Evolutionary conservation across 2,329 filamentous ascomycete genomes (phyloP).

Genomic region (Hypoxylon sp.): DNA sequence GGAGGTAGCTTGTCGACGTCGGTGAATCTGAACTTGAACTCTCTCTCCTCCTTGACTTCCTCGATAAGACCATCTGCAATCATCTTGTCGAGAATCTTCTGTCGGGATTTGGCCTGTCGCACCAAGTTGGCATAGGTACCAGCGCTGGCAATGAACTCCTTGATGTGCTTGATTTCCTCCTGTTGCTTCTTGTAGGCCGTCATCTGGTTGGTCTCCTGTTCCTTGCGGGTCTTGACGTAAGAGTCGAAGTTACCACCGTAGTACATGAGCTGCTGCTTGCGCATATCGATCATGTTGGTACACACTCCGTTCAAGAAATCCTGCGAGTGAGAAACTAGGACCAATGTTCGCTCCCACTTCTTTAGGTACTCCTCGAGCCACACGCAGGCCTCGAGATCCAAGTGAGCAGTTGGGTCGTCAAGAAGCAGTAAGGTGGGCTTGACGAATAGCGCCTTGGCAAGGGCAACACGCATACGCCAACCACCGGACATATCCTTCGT

Average conservation of each 20-base stretch:
- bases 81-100: conserved; percentile 99
- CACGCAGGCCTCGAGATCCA: conserved; percentile 99
- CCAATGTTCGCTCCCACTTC: conserved; percentile 98
- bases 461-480: conserved; percentile 99
- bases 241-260: conserved; percentile 99
- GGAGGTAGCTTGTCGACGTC: conserved; percentile 99
- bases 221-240: conserved; percentile 91
- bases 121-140: conserved; percentile 99
- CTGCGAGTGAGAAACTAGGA: conserved; percentile 97
- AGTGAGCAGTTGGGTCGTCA: conserved; percentile 98
- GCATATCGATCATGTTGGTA: conserved; percentile 99
- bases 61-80: conserved; percentile 99
- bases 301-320: conserved; percentile 99
- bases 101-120: conserved; percentile 96
- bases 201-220: conserved; percentile 98
- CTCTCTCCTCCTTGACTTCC: conserved; percentile 84
- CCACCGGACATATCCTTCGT: conserved; percentile 99
- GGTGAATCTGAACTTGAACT: conserved; percentile 98
- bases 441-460: conserved; percentile 98
- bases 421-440: conserved; percentile 96
- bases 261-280: conserved; percentile 88
- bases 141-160: conserved; percentile 99
- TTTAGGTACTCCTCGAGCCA: conserved; percentile 99
- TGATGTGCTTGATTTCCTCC: conserved; percentile 99
- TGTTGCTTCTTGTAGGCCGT: conserved; percentile 99